Percentiles rank a stretch among this genome's conserved stretches.
Evolutionary conservation across 2,329 filamentous ascomycete genomes (phyloP).

Genomic region (Trichoderma sp.): DNA sequence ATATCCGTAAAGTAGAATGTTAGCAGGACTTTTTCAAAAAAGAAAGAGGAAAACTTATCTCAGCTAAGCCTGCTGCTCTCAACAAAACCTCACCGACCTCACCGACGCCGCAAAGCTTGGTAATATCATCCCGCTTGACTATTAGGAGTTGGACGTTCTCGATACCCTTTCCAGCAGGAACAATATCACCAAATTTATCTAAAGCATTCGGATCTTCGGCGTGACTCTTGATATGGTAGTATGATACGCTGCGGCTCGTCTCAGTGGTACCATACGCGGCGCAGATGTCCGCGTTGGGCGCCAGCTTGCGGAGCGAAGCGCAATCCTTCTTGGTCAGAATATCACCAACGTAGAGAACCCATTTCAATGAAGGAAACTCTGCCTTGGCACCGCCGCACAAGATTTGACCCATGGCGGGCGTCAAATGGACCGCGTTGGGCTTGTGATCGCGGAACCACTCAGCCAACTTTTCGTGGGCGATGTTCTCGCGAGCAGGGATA

Average conservation of each 20-base stretch:
- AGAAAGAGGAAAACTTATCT: slow-evolving; percentile 34
- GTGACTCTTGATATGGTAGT: slow-evolving; percentile 70
- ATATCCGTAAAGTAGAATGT: slow-evolving; percentile 51
- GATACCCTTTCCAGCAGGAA: slow-evolving; percentile 85
- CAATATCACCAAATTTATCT: slow-evolving; percentile 58
- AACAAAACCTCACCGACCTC: slow-evolving; percentile 84
- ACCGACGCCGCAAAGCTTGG: slow-evolving; percentile 71
- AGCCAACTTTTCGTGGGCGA: slow-evolving; percentile 76
- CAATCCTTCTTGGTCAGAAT: slow-evolving; percentile 84
- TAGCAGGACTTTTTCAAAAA: neutral
- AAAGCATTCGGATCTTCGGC: slow-evolving; percentile 55
- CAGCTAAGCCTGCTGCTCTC: slow-evolving; percentile 77
- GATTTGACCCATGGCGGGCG: slow-evolving; percentile 95
- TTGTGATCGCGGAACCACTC: slow-evolving; percentile 81
- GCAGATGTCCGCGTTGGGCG: slow-evolving; percentile 71
- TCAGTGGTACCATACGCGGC: slow-evolving; percentile 92
- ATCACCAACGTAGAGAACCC: slow-evolving; percentile 90
- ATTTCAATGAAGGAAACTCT: slow-evolving; percentile 71
- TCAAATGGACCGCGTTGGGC: slow-evolving; percentile 81
- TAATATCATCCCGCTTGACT: slow-evolving; percentile 65
- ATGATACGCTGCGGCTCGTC: slow-evolving; percentile 67
- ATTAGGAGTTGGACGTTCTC: slow-evolving; percentile 84
- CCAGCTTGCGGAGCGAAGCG: slow-evolving; percentile 69
- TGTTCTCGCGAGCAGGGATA: slow-evolving; percentile 77
- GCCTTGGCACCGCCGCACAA: slow-evolving; percentile 79